Evolutionary conservation across 1,139 yeast genomes (phyloP), one percentile per base, ranked within the genome.

Genomic region (Suhomyces yuchorum): DNA sequence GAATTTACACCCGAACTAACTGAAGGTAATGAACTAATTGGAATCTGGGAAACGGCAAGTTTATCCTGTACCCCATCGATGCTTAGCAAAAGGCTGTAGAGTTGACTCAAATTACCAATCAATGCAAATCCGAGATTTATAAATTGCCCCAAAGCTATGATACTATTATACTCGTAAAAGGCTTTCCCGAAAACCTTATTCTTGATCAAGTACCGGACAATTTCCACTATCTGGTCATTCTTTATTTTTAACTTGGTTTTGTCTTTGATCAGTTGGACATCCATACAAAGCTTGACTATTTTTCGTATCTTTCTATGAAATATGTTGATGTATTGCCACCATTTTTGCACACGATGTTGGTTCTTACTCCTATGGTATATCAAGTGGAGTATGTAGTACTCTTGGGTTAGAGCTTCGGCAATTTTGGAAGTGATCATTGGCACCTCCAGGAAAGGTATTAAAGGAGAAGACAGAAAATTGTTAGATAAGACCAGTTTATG

Each of bases 321-420:
- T n/a, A 85, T 76, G 51, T 82, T 75, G 43, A 90, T 69, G 51
- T 80, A 76, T 49, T 71, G 77, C 92, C 96, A 90, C 97, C 97
- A 90, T 19, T 61, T 62, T 37, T 87, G 79, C 14, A 76, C 78
- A n/a, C 84, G 70, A 58, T 89, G 96, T 63, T 90, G 97, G 61
- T 88, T 88, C 52, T 75, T 74, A 62, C 85, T 86, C 52, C 96
- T 70, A 56, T 85, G 89, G 59, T 85, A 82, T 3, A 88, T 56
- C 40, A 89, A 63, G 55, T 81, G 85, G 8, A 87, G 61, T 3
- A 87, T 60, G 30, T 78, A 75, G 44, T 70, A 79, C 63, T 90
- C 96, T 44, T 44, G 46, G 40, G 28, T 15, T 18, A 42, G 32
- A 22, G 38, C 34, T n/a, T 30, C 18, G 7, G 40, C 8, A 8